These are phyloP conservation scores for Lyophyllum decastes DNA, from an alignment of 768 basidiomycete species.

Conservation along the genomic window DNA sequence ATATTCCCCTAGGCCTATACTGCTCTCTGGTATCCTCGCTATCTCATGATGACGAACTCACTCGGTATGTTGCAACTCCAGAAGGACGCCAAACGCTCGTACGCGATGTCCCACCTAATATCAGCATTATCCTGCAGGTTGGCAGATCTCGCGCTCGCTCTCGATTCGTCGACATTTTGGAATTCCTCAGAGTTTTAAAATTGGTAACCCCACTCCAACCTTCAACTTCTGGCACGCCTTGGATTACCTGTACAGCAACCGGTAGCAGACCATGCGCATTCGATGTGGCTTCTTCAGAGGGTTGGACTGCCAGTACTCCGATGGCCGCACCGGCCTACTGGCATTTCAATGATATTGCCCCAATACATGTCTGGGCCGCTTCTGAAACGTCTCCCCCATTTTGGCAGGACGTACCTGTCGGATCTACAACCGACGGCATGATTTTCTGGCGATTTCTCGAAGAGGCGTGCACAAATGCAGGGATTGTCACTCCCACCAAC, in stretches of 20 bases:
- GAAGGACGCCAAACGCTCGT: constrained; percentile 51
- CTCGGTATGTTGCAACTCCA: constrained; percentile 47
- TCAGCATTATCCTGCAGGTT: constrained; percentile 57
- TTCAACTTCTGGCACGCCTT: constrained; percentile 40
- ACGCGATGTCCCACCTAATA: constrained; percentile 48
- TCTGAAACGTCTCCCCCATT: constrained; percentile 53
- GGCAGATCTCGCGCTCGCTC: constrained; percentile 59
- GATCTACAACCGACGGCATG: constrained; percentile 37
- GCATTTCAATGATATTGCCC: constrained; percentile 55
- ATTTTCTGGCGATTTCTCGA: constrained; percentile 62
- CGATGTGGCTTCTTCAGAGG: constrained; percentile 41
- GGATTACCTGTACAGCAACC: constrained; percentile 45
- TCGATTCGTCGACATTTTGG: constrained; percentile 63
- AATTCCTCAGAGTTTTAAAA: constrained; percentile 56
- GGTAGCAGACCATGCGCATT: constrained; percentile 48
- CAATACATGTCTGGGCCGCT: constrained; percentile 61
- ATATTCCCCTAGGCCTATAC: constrained; percentile 66
- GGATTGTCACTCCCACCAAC: constrained; percentile 22
- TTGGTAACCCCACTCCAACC: constrained; percentile 59
- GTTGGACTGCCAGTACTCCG: constrained; percentile 45
- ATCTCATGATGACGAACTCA: constrained; percentile 59
- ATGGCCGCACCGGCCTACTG: constrained; percentile 62
- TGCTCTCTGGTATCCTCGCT: constrained; percentile 62
- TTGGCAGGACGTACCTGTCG: constrained; percentile 50
- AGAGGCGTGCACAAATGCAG: constrained; percentile 42